phyloP scores from a whole-genome alignment of 2,329 filamentous ascomycete genomes.

The Apiospora koreana region DNA sequence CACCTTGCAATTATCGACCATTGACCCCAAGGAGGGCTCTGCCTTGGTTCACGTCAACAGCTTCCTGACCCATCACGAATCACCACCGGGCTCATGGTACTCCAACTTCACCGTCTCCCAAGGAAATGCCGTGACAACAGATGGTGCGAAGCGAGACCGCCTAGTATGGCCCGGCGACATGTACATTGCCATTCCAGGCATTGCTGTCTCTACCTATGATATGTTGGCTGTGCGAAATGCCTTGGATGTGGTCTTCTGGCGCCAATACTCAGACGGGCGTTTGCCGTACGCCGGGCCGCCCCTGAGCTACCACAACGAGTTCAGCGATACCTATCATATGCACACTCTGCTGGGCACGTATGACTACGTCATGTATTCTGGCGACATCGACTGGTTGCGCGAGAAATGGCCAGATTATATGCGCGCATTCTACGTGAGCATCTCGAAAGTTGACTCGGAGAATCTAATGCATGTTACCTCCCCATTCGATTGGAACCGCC shows the following conservation, averaged over 20 bases:
- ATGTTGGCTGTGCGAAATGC: slow-evolving; percentile 51
- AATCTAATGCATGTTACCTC: slow-evolving; percentile 52
- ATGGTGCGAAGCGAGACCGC: slow-evolving; percentile 61
- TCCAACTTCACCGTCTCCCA: slow-evolving; percentile 35
- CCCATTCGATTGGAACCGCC: slow-evolving; percentile 53
- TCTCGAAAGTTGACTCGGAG: slow-evolving; percentile 32
- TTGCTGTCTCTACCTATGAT: slow-evolving; percentile 56
- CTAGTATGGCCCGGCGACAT: slow-evolving; percentile 65
- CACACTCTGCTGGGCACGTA: slow-evolving; percentile 57
- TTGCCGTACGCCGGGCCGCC: slow-evolving; percentile 53
- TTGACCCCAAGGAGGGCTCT: slow-evolving; percentile 25
- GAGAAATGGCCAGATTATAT: slow-evolving; percentile 34
- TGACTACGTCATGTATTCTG: slow-evolving; percentile 56
- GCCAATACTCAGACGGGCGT: slow-evolving; percentile 44
- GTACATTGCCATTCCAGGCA: slow-evolving; percentile 54
- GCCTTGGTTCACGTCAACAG: slow-evolving; percentile 20
- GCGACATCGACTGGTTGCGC: slow-evolving; percentile 41
- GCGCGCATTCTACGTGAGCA: slow-evolving; percentile 33
- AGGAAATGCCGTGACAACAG: slow-evolving; percentile 36
- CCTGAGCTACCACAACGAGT: slow-evolving; percentile 25
- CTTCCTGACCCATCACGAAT: slow-evolving; percentile 17
- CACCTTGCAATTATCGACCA: slow-evolving; percentile 38
- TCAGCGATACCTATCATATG: slow-evolving; percentile 52
- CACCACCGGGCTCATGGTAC: slow-evolving; percentile 28
- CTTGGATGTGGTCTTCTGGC: slow-evolving; percentile 47